These are phyloP conservation scores for Zygosaccharomyces rouxii DNA, from an alignment of 805 yeast species.

Conservation along the genomic window DNA sequence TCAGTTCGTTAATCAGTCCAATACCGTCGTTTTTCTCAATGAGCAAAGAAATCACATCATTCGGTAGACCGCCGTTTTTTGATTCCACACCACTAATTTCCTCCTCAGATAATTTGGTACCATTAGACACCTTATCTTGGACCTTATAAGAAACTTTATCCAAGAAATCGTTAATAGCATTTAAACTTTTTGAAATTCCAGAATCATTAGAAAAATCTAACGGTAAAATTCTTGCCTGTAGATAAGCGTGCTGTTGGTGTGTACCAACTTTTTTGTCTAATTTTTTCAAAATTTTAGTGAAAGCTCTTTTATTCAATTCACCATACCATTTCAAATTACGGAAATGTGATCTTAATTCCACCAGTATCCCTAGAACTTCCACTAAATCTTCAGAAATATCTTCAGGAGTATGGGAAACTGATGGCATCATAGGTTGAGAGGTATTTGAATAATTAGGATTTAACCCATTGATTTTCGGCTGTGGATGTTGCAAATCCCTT, in stretches of 20 bases:
- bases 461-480: constrained; percentile 4
- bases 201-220: constrained; percentile 72
- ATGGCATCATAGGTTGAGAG: neutral
- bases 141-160: constrained; percentile 47
- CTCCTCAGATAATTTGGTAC: constrained; percentile 2
- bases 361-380: constrained; percentile 60
- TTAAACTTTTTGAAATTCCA: constrained; percentile 52
- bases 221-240: constrained; percentile 65
- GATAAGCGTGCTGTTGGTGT: constrained; percentile 49
- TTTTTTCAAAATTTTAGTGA: constrained; percentile 82
- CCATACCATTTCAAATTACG: constrained; percentile 92
- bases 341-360: constrained; percentile 70
- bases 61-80: constrained; percentile 1
- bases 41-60: constrained; percentile 16
- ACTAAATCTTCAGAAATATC: constrained; percentile 45
- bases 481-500: constrained; percentile 10
- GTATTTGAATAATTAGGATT: constrained; percentile 4
- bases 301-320: constrained; percentile 86
- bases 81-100: neutral
- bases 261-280: constrained; percentile 80
- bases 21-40: constrained; percentile 44
- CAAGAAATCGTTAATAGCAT: constrained; percentile 48
- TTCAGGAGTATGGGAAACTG: constrained; percentile 8
- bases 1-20: constrained; percentile 42
- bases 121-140: constrained; percentile 1